Evolutionary conservation across 2,329 filamentous ascomycete species (phyloP).

Genomic region (Alternaria viburni): DNA sequence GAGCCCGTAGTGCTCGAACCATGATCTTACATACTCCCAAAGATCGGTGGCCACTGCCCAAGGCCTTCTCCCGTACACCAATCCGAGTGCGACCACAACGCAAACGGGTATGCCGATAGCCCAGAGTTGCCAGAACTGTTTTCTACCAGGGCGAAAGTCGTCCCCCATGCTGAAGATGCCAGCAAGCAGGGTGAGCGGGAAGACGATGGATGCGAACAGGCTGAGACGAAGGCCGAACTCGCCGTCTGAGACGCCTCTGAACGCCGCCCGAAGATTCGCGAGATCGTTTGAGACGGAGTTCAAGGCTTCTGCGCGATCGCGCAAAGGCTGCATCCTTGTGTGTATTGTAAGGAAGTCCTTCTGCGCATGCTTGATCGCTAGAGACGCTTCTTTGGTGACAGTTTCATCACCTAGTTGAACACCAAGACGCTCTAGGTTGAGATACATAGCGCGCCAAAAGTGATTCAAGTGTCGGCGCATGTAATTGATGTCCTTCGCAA

Average conservation of each 20-base stretch:
- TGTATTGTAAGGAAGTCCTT: slow-evolving; percentile 23
- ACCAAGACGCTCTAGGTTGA: slow-evolving; percentile 17
- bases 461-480: slow-evolving; percentile 23
- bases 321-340: slow-evolving; percentile 18
- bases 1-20: not conserved
- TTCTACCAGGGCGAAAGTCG: slow-evolving; percentile 17
- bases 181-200: slow-evolving; percentile 21
- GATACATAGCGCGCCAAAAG: slow-evolving; percentile 21
- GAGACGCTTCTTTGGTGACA: too few species aligned
- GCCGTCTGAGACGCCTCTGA: slow-evolving; percentile 26
- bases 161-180: slow-evolving; percentile 13
- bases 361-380: too few species aligned
- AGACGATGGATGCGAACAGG: not conserved
- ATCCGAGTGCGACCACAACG: not conserved
- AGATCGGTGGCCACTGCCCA: not conserved
- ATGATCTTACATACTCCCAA: not conserved
- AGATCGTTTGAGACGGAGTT: slow-evolving; percentile 23
- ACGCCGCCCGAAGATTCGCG: slow-evolving; percentile 19
- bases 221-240: slow-evolving; percentile 17
- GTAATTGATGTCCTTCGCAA: slow-evolving; percentile 24
- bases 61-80: not conserved
- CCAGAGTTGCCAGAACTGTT: slow-evolving; percentile 30
- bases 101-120: slow-evolving; percentile 21
- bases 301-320: slow-evolving; percentile 22
- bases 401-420: not conserved